Conservation (phyloP, 768 basidiomycete genomes). For the Termitomyces sp. region DNA sequence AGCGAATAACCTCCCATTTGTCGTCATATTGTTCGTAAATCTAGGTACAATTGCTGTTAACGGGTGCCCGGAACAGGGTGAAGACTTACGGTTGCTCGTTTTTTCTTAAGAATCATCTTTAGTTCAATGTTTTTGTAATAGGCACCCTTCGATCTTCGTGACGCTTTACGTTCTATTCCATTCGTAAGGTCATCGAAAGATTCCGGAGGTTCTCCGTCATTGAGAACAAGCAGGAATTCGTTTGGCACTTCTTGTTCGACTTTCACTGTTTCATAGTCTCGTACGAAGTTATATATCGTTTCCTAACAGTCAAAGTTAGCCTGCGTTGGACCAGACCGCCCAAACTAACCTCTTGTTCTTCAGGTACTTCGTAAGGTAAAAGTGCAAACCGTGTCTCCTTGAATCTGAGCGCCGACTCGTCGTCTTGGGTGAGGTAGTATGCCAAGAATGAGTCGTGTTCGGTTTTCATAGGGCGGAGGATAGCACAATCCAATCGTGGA, state of each 20-base stretch:
- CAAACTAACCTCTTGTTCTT: slow-evolving; percentile 48
- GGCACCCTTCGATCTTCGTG: slow-evolving; percentile 53
- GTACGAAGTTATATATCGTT: slow-evolving; percentile 68
- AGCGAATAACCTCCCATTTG: slow-evolving; percentile 78
- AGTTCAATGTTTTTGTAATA: slow-evolving; percentile 89
- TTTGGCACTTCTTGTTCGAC: slow-evolving; percentile 84
- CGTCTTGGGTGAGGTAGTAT: slow-evolving; percentile 76
- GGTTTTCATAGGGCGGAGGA: slow-evolving; percentile 82
- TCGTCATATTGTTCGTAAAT: slow-evolving; percentile 68
- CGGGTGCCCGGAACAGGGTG: neutral
- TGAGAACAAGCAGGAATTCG: slow-evolving; percentile 74
- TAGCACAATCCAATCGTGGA: slow-evolving; percentile 79
- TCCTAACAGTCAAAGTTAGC: slow-evolving; percentile 32
- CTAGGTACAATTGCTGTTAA: slow-evolving; percentile 27
- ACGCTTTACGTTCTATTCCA: slow-evolving; percentile 20
- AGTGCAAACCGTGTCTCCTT: slow-evolving; percentile 48
- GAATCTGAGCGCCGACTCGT: slow-evolving; percentile 62
- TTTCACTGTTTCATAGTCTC: slow-evolving; percentile 85
- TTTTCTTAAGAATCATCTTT: slow-evolving; percentile 85
- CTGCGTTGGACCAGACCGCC: neutral
- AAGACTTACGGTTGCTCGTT: slow-evolving; percentile 63
- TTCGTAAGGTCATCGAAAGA: slow-evolving; percentile 30
- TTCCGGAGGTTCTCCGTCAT: slow-evolving; percentile 44
- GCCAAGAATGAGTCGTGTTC: slow-evolving; percentile 86
- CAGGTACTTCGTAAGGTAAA: slow-evolving; percentile 39